Evolutionary conservation across 352 stramenopile genomes (phyloP), one percentile per base, ranked within the genome.

Genomic region (Phytopythium sindhum): DNA sequence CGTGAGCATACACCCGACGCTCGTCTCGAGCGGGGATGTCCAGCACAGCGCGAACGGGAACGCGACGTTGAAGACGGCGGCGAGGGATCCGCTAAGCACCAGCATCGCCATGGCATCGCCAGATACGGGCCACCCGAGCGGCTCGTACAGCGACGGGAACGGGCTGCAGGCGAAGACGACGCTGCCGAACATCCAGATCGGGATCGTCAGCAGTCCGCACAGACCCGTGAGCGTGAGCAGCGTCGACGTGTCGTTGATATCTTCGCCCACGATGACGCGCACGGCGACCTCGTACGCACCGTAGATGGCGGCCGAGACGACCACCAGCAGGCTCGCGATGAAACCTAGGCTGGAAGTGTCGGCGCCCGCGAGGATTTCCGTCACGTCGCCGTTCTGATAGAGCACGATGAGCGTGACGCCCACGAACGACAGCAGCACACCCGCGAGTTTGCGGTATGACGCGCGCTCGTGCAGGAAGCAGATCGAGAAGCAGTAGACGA

Each of bases 11-110:
- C 77, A 89, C 0, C 77, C 75, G 35, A 86, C 77, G 53, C 77
- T 88, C 15, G 79, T 86, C 65, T 88, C 79, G 23, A 88, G 63
- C 4, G 77, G 79, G 5, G 76, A 84, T 23, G 77, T 86, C 78
- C 77, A 88, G 55, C 65, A 77, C 7, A 88, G 65, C 8, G 77
- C 76, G 19, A 83, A 60, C 2, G 80, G 61, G 41, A 86, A 74
- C 6, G 69, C 58, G 14, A 85, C 61, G 55, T 83, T 84, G 61
- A 80, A 78, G 0, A 71, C 50, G 37, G 78, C 69, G 29, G 74
- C 72, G 17, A 76, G 54, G 33, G 57, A 55, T 2, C 75, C 78
- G 19, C 66, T 83, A 15, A 79, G 57, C 26, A 77, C 45, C 9
- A 87, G 60, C 51, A 82, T 56, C 51, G 72, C 60, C 9, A 87